Evolutionary conservation across 192 early-diverging fungal genomes (phyloP).

Genomic region (Podila minutissima): DNA sequence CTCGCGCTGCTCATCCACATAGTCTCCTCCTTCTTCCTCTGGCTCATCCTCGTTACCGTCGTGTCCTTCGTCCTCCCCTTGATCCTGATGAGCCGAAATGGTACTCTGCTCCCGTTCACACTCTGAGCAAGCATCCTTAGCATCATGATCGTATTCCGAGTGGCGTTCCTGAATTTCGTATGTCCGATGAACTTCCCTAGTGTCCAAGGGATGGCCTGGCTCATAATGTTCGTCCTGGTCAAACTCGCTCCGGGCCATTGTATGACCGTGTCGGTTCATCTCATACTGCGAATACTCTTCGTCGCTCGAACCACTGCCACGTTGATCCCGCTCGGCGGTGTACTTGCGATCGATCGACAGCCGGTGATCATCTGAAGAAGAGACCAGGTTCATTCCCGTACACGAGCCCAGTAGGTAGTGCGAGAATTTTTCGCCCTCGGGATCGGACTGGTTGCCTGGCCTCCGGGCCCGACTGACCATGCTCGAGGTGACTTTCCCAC

Average conservation of each 20-base stretch:
- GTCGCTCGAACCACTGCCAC: constrained; percentile 28
- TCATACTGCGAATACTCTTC: constrained; percentile 3
- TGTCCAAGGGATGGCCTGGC: not conserved
- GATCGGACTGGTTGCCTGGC: not conserved
- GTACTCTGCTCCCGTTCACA: constrained; percentile 5
- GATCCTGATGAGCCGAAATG: not conserved
- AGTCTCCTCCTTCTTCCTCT: not conserved
- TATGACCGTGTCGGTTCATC: not conserved
- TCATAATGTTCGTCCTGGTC: not conserved
- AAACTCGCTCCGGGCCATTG: not conserved
- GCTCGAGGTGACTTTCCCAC: not conserved
- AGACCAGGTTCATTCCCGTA: not conserved
- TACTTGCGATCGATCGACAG: not conserved
- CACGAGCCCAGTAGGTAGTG: constrained; percentile 2
- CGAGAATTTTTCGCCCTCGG: not conserved
- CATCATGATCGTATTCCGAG: not conserved
- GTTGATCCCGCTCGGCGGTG: not conserved
- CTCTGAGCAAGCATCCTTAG: not conserved
- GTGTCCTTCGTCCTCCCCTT: not conserved
- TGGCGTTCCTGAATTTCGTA: not conserved
- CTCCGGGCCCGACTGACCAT: not conserved
- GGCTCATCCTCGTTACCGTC: not conserved
- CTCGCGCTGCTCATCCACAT: not conserved
- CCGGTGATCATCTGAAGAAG: constrained; percentile 9
- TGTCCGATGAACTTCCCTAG: not conserved